Base-by-base conservation (phyloP, 2,329 filamentous ascomycete genomes). In the Dichotomopilus funicola region DNA sequence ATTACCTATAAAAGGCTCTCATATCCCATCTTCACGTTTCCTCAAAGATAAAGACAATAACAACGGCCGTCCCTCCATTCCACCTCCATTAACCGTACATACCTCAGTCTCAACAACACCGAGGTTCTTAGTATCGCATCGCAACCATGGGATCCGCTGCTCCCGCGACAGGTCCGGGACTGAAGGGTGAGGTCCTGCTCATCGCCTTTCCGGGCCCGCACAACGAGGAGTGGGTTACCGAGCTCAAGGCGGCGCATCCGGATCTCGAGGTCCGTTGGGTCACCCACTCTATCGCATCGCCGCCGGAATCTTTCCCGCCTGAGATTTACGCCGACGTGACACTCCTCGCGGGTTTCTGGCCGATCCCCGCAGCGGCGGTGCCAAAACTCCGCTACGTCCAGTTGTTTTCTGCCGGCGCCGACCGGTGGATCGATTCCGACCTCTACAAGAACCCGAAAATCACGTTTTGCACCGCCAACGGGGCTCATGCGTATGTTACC, bases 381-480 rank as follows among this genome's bases (percentile, higher is more conserved):
- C 61, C 65, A 7, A 64, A 68, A 2, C 65, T 77, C 31, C 69
- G 73, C 46, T 75, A 71, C 55, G 70, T 78, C n/a, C 76, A 79
- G 64, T 59, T 75, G 33, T 63, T 67, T 0, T 74, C 71, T 0
- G 72, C 76, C 1, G 76, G 76, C 1, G 71, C 71, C 0, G 74
- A 78, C 57, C 61, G 62, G 40, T 77, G 75, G 73, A 55, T 68
- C 4, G 61, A 62, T 0, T 67, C 73, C 50, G 62, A 62, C 8
- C 57, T 63, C 31, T 77, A 70, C 59, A 55, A 64, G 48, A 66
- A 73, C 36, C 63, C 65, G 1, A 56, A 68, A 1, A 66, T 75
- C 3, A 53, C 65, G 1, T 74, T 77, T 48, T 72, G 70, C 62
- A 73, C 71, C 7, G 66, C 68, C 0, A 76, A 72, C 53, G 75